Evolutionary conservation across 805 yeast species (phyloP).

Genomic region (Yueomyces sp.): DNA sequence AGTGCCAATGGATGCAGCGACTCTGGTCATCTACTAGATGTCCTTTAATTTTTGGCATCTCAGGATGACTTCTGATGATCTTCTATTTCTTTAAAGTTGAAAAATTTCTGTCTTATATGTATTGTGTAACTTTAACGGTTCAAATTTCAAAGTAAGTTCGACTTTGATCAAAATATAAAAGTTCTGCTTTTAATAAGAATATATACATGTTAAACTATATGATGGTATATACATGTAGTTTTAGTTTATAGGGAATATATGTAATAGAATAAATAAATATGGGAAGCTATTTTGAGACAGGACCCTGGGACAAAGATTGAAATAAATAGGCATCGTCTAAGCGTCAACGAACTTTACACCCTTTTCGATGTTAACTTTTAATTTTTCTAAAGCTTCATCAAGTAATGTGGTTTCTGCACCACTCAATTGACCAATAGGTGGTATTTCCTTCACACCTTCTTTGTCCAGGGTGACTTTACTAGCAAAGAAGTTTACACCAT

Average conservation of each 20-base stretch:
- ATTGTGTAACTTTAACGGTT: too few relatives aligned
- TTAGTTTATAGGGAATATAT: not conserved
- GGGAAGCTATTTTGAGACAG: not conserved
- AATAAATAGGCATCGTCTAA: slow-evolving; percentile 1
- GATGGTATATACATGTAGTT: not conserved
- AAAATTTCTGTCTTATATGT: too few relatives aligned
- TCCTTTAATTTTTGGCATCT: not conserved
- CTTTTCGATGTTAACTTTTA: slow-evolving; percentile 83
- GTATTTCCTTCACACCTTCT: slow-evolving; percentile 75
- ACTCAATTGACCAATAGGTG: slow-evolving; percentile 59
- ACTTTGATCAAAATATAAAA: too few relatives aligned
- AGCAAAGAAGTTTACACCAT: slow-evolving; percentile 95
- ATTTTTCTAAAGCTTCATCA: slow-evolving; percentile 73
- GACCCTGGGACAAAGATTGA: not conserved
- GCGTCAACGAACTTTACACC: slow-evolving; percentile 67
- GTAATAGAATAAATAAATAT: too few relatives aligned
- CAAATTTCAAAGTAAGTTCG: too few relatives aligned
- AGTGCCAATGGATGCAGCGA: slow-evolving; percentile 24
- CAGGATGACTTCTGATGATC: too few relatives aligned
- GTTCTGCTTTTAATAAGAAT: not conserved
- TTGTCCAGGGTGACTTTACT: slow-evolving; percentile 88
- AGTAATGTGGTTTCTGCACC: slow-evolving; percentile 77
- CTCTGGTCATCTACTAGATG: slow-evolving; percentile 14
- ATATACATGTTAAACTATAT: not conserved
- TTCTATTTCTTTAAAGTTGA: too few relatives aligned